Conservation (phyloP, 1,139 yeast genomes). For the Hyphopichia khmerensis region DNA sequence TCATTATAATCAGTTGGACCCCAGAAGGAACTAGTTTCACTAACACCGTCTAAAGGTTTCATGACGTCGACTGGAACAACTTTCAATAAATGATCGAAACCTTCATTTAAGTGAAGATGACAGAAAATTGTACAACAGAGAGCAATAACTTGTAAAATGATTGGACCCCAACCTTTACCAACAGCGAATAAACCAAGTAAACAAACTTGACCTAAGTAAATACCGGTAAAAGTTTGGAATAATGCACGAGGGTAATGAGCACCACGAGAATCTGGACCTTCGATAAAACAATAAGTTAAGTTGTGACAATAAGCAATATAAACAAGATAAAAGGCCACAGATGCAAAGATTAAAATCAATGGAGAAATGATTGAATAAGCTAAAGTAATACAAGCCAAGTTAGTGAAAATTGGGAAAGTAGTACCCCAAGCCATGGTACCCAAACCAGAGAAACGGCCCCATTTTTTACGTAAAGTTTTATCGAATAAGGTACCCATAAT, state of each 20-base stretch:
- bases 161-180: slow-evolving; percentile 95
- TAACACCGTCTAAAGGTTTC: slow-evolving; percentile 67
- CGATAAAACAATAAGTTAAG: slow-evolving; percentile 64
- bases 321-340: slow-evolving; percentile 64
- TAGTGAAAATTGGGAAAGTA: slow-evolving; percentile 78
- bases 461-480: slow-evolving; percentile 82
- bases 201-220: slow-evolving; percentile 85
- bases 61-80: slow-evolving; percentile 67
- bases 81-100: slow-evolving; percentile 62
- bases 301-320: slow-evolving; percentile 82
- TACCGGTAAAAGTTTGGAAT: slow-evolving; percentile 83
- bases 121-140: slow-evolving; percentile 62
- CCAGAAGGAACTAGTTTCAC: slow-evolving; percentile 56
- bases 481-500: slow-evolving; percentile 71
- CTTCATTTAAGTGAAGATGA: slow-evolving; percentile 58
- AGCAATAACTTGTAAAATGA: slow-evolving; percentile 69
- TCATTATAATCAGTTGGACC: slow-evolving; percentile 36
- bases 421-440: slow-evolving; percentile 83
- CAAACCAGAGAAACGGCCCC: slow-evolving; percentile 65
- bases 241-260: slow-evolving; percentile 84
- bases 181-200: slow-evolving; percentile 82
- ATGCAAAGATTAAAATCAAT: slow-evolving; percentile 61
- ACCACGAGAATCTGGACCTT: slow-evolving; percentile 75
- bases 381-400: slow-evolving; percentile 75
- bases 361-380: slow-evolving; percentile 87